Conservation (phyloP, 345 rosid species). For the Populus deltoides region DNA sequence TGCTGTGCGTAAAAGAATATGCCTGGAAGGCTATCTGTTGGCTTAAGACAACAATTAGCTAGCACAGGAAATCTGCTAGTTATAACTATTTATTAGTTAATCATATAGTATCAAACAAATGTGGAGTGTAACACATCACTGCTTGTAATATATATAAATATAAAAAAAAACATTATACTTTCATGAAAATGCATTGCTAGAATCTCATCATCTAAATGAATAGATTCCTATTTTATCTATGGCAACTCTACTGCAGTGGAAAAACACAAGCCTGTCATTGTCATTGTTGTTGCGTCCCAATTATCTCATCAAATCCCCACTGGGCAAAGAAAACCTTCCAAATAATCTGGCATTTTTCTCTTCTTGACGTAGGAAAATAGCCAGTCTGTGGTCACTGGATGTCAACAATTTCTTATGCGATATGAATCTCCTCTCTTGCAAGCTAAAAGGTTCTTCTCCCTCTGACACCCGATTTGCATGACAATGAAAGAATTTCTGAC, state of each 20-base stretch:
- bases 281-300: not conserved
- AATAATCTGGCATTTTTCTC: not conserved
- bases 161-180: not conserved
- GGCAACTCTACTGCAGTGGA: not conserved
- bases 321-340: not conserved
- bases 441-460: not conserved
- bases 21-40: not conserved
- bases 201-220: conserved; percentile 10
- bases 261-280: not conserved
- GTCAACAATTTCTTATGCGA: conserved; percentile 1
- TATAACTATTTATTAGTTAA: conserved; percentile 15
- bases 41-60: not conserved
- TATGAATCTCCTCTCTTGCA: not conserved
- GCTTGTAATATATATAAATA: too few species aligned
- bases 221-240: conserved; percentile 3
- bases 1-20: not conserved
- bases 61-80: not conserved
- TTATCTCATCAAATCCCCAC: too few species aligned
- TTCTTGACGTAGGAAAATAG: not conserved
- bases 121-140: not conserved
- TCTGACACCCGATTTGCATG: not conserved
- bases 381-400: not conserved
- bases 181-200: conserved; percentile 7
- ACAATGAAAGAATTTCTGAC: not conserved
- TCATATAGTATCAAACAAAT: conserved; percentile 1